phyloP scores from a whole-genome alignment of 768 basidiomycete genomes.

The Rhodotorula diobovata region DNA sequence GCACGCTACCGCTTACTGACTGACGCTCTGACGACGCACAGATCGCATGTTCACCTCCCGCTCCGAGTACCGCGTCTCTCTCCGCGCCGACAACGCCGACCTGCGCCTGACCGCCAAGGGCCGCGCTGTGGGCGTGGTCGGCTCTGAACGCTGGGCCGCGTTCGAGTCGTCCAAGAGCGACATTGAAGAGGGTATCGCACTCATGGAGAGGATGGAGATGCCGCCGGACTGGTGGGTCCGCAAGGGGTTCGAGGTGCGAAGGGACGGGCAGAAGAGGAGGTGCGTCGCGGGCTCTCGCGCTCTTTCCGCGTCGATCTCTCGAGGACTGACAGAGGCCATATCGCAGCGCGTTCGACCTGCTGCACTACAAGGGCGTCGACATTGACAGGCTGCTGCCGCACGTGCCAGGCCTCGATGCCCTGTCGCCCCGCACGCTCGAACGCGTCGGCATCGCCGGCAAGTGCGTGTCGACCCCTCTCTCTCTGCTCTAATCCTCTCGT shows the following conservation, averaged over 20 bases:
- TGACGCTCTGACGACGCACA: slow-evolving; percentile 42
- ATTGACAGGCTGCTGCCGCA: slow-evolving; percentile 50
- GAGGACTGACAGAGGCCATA: neutral
- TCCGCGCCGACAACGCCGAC: slow-evolving; percentile 86
- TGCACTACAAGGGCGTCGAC: slow-evolving; percentile 59
- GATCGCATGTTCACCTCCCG: slow-evolving; percentile 92
- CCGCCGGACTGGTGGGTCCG: slow-evolving; percentile 37
- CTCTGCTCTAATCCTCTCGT: neutral
- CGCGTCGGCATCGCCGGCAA: slow-evolving; percentile 59
- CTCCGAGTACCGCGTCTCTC: slow-evolving; percentile 81
- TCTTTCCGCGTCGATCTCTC: no score
- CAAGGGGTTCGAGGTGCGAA: slow-evolving; percentile 50
- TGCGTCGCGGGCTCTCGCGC: slow-evolving; percentile 22
- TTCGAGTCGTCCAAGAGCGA: slow-evolving; percentile 10
- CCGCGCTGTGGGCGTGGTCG: slow-evolving; percentile 51
- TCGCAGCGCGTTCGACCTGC: slow-evolving; percentile 67
- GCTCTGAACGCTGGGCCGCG: slow-evolving; percentile 50
- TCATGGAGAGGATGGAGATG: slow-evolving; percentile 29
- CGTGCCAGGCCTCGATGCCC: slow-evolving; percentile 55
- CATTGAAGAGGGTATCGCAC: slow-evolving; percentile 21
- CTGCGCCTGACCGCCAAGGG: slow-evolving; percentile 72
- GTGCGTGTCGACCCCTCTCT: neutral
- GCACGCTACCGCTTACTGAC: neutral
- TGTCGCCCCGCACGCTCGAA: slow-evolving; percentile 56
- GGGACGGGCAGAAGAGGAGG: slow-evolving; percentile 55